Evolutionary conservation across 2,329 filamentous ascomycete genomes (phyloP).

Genomic region (Pseudocercospora fijiensis): DNA sequence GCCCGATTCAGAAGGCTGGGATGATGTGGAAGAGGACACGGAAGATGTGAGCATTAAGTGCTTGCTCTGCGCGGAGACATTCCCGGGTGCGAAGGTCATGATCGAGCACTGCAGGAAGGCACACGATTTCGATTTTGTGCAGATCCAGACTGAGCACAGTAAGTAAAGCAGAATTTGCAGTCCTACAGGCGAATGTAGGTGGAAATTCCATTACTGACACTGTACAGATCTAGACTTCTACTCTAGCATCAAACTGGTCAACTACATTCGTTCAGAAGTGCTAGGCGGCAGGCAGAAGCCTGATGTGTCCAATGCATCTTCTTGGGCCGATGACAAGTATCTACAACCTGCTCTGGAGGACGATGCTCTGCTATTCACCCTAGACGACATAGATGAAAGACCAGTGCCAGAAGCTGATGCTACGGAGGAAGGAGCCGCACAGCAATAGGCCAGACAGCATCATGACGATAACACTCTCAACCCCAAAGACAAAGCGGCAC

Average conservation of each 20-base stretch:
- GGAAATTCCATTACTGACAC: neutral
- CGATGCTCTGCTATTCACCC: conserved; percentile 80
- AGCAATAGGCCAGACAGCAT: neutral
- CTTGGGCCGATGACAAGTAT: conserved; percentile 75
- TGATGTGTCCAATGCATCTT: conserved; percentile 58
- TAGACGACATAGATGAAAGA: conserved; percentile 70
- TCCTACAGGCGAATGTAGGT: neutral
- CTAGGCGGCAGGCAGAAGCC: conserved; percentile 45
- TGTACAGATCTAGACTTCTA: conserved; percentile 47
- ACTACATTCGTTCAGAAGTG: conserved; percentile 49
- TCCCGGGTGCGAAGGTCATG: conserved; percentile 37
- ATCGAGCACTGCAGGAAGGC: conserved; percentile 40
- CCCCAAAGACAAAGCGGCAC: neutral
- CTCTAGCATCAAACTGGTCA: conserved; percentile 48
- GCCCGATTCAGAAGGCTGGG: conserved; percentile 45
- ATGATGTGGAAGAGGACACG: conserved; percentile 46
- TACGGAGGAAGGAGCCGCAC: conserved; percentile 10
- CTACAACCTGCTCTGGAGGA: conserved; percentile 84
- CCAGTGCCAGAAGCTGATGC: conserved; percentile 20
- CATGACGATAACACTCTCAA: neutral
- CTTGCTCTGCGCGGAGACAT: conserved; percentile 42
- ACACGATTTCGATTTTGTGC: conserved; percentile 45
- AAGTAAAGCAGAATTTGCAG: conserved; percentile 19
- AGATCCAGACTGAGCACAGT: conserved; percentile 40
- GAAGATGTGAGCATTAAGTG: conserved; percentile 42